Base-by-base conservation (phyloP, 192 early-diverging fungal species). In the Entomortierella parvispora region DNA sequence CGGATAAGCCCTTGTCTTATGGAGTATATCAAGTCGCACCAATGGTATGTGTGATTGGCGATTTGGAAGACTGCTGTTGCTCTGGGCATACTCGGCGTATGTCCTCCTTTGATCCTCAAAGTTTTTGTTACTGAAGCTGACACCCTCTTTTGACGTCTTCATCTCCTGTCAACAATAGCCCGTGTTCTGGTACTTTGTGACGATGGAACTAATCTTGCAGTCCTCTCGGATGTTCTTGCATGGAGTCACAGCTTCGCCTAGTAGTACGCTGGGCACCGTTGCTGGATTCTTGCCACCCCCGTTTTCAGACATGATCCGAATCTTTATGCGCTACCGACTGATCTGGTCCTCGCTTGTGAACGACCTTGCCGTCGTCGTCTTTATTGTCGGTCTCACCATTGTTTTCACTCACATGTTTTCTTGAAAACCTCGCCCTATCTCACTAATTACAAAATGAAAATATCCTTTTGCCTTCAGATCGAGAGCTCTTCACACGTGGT, bases 141-240 rank as follows among this genome's bases (percentile, higher is more conserved):
- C 18, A 23, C 15, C 17, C 22, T 3, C 7, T 54, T n/a, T n/a
- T n/a, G n/a, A n/a, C n/a, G n/a, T n/a, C n/a, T n/a, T n/a, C n/a
- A n/a, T 55, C 31, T 28, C 48, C 60, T 2, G 25, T n/a, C 6
- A 57, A 57, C 18, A 14, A 9, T 60, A 84, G 84, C 74, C 84
- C 12, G 48, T 84, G 46, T 88, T 88, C 70, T 88, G 86, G 86
- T 88, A 88, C 54, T 88, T 86, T 81, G 54, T 81, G 3, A 84
- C 83, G 7, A 52, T 83, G 48, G 83, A 88, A 51, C 31, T 88
- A 29, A 68, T 81, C 22, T 54, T 88, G 45, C 86, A 88, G 51
- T 76, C 86, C 1, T 62, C 83, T 0, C 54, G 81, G 14, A 71
- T 88, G 60, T 65, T 80, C 20, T 79, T 79, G 22, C 80, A 85